Evolutionary conservation across 495 filamentous ascomycete genomes (phyloP).

Genomic region (Jackrogersella multiformis): DNA sequence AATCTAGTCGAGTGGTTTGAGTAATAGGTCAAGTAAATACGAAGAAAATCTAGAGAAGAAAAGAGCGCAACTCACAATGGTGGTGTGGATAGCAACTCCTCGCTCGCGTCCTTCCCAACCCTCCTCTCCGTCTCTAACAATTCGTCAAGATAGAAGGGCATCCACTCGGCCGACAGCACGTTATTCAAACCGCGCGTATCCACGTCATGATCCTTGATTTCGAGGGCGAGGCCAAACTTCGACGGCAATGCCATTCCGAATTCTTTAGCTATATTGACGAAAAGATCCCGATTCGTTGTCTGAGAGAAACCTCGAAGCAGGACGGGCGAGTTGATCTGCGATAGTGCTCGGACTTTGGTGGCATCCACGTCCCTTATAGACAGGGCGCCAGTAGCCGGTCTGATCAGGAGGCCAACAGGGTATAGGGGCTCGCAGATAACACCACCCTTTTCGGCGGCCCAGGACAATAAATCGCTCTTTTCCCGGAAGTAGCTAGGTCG

Average conservation of each 20-base stretch:
- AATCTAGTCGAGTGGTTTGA: constrained; percentile 45
- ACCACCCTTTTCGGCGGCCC: constrained; percentile 35
- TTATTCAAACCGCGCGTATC: constrained; percentile 53
- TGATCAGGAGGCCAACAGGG: constrained; percentile 43
- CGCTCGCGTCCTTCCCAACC: constrained; percentile 45
- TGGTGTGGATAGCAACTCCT: constrained; percentile 36
- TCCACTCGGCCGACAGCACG: constrained; percentile 60
- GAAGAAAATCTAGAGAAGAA: no score
- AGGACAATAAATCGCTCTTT: constrained; percentile 43
- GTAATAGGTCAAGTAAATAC: not conserved
- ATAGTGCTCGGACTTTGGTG: constrained; percentile 58
- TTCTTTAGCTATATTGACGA: constrained; percentile 55
- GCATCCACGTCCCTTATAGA: constrained; percentile 53
- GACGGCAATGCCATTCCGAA: constrained; percentile 57
- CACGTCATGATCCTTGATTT: constrained; percentile 57
- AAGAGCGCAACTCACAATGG: constrained; percentile 30
- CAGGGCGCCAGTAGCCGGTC: constrained; percentile 23
- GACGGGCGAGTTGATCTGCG: constrained; percentile 61
- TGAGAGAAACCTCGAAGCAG: constrained; percentile 62
- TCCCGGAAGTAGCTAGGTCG: constrained; percentile 55
- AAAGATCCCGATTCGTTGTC: constrained; percentile 55
- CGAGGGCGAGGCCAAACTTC: constrained; percentile 60
- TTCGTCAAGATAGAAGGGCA: constrained; percentile 67
- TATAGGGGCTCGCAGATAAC: constrained; percentile 43
- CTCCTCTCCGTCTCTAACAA: constrained; percentile 61